These are phyloP conservation scores for Hypoxylon fuscum DNA, from an alignment of 495 filamentous ascomycete genomes.

Conservation along the genomic window DNA sequence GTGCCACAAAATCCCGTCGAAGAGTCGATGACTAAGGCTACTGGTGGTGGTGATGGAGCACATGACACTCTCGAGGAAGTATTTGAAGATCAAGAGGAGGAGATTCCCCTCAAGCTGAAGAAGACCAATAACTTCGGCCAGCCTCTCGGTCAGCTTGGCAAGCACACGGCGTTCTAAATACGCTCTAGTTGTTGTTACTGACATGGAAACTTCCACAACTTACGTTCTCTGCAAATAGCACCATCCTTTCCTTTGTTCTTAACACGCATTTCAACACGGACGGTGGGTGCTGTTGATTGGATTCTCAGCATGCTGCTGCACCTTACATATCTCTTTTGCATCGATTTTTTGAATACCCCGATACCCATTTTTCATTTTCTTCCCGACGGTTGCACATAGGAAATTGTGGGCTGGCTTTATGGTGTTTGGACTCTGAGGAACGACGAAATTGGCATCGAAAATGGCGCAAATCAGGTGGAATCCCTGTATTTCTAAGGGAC, in stretches of 20 bases:
- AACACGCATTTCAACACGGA: conserved; percentile 1
- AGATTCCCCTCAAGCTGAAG: conserved; percentile 67
- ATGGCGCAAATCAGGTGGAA: conserved; percentile 28
- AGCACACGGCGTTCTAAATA: conserved; percentile 6
- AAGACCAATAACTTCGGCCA: conserved; percentile 68
- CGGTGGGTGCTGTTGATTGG: conserved; percentile 4
- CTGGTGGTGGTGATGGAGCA: conserved; percentile 13
- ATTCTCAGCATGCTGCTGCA: conserved; percentile 1
- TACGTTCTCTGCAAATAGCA: conserved; percentile 17
- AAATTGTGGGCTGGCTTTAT: conserved; percentile 13
- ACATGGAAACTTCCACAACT: neutral
- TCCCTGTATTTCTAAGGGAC: conserved; percentile 16
- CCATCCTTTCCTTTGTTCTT: conserved; percentile 10
- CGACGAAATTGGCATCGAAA: conserved; percentile 35
- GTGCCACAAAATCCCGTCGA: neutral
- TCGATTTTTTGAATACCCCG: conserved; percentile 33
- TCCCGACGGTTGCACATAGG: conserved; percentile 12
- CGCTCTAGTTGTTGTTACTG: conserved; percentile 1
- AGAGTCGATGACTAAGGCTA: conserved; percentile 3
- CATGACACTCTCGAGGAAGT: conserved; percentile 24
- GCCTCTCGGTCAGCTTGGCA: conserved; percentile 39
- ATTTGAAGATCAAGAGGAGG: conserved; percentile 53
- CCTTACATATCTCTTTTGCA: conserved; percentile 13
- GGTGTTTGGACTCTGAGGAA: conserved; percentile 18
- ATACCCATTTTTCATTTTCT: conserved; percentile 29